Base-by-base conservation (phyloP, 495 filamentous ascomycete genomes). In the Penicillium waksmanii region DNA sequence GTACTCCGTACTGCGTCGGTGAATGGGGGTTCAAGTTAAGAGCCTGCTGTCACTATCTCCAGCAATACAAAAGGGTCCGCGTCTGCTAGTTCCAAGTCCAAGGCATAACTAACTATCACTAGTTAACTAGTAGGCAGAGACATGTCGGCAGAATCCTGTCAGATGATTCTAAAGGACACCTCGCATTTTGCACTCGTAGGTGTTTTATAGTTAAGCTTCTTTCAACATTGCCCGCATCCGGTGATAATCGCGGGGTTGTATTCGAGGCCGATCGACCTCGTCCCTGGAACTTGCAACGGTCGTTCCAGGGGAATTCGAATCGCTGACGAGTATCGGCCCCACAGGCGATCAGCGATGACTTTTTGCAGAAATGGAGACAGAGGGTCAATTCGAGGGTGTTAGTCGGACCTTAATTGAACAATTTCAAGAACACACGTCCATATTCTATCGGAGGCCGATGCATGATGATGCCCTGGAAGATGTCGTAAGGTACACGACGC, bases 241-340 rank as follows among this genome's bases (percentile, higher is more conserved):
- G 36, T 9, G 15, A n/a, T 9, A n/a, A 38, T 38, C 36, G 42
- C 42, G n/a, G 42, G 42, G 42, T 46, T 46, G 42, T 17, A 46
- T 46, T 46, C n/a, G 36, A 38, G 36, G 15, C 36, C 36, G 36
- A 38, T 38, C 36, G 36, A 38, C 36, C 15, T 12, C 36, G 36
- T 38, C 36, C 36, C 36, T 38, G 36, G 36, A 62, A 48, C 51
- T 13, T 64, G 62, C 57, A 64, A 60, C 62, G n/a, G 56, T 23
- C 46, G 42, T 40, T 18, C 34, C 58, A 44, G 25, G 33, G 33
- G 27, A 4, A 46, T 18, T 47, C 54, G 51, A 64, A 60, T 50
- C n/a, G 58, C 58, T 65, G 62, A 61, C 58, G 57, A 61, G 43
- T 48, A 17, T 31, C 17, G 34, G 62, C 57, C 54, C 62, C 62